A percentile compares a stretch with the other conserved stretches of the same genome.
phyloP scores from a whole-genome alignment of 2,329 filamentous ascomycete species.

The Immersiporthe knoxdaviesiana region DNA sequence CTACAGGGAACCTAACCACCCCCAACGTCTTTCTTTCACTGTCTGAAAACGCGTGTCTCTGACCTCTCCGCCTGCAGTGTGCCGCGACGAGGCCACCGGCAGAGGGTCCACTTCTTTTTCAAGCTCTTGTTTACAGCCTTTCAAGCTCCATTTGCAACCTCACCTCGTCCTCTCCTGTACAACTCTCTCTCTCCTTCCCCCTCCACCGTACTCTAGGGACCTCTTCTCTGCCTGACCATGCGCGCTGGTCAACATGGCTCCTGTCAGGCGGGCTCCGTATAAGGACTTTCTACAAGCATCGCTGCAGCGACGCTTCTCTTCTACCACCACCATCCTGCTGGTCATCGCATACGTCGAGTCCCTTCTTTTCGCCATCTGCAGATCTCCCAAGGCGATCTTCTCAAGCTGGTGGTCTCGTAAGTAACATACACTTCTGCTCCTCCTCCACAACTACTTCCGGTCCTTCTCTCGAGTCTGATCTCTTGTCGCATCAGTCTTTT shows the following conservation, averaged over 20 bases:
- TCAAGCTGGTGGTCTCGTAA: slow-evolving; percentile 67
- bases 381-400: slow-evolving; percentile 46
- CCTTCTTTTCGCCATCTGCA: slow-evolving; percentile 69
- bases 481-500: slow-evolving; percentile 62
- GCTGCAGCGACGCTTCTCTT: slow-evolving; percentile 83
- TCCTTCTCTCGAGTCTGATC: slow-evolving; percentile 13
- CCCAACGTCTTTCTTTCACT: not conserved
- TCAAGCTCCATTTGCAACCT: slow-evolving; percentile 12
- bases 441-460: not conserved
- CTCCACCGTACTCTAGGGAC: not conserved
- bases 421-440: slow-evolving; percentile 41
- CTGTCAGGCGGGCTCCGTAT: slow-evolving; percentile 66
- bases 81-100: slow-evolving; percentile 6
- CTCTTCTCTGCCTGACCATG: slow-evolving; percentile 45
- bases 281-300: slow-evolving; percentile 90
- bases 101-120: slow-evolving; percentile 22
- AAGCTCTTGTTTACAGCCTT: slow-evolving; percentile 28
- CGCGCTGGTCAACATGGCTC: slow-evolving; percentile 53
- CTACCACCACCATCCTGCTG: slow-evolving; percentile 71
- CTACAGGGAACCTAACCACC: not conserved
- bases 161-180: not conserved
- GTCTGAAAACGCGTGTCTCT: slow-evolving; percentile 1
- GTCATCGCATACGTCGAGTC: slow-evolving; percentile 74
- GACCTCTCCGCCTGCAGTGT: not conserved
- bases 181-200: not conserved